Evolutionary conservation across 2,329 filamentous ascomycete species (phyloP).

Genomic region (Hymenoscyphus occultus): DNA sequence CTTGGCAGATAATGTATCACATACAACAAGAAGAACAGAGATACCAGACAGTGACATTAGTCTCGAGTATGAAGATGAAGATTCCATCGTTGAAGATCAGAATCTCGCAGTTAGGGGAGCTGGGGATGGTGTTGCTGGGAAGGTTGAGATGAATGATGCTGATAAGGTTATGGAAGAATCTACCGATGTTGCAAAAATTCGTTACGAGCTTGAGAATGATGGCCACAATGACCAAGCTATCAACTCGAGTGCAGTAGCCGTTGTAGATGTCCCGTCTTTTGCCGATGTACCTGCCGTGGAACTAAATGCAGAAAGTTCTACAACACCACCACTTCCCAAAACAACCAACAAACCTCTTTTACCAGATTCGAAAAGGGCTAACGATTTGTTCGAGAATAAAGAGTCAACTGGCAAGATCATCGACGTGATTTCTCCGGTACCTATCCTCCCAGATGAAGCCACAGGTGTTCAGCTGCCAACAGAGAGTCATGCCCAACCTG

Average conservation of each 20-base stretch:
- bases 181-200: not conserved
- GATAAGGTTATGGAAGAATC: not conserved
- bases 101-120: not conserved
- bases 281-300: not conserved
- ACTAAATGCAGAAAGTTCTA: not conserved
- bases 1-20: not conserved
- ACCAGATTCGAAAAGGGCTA: not conserved
- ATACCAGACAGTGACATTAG: conserved; percentile 3
- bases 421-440: not conserved
- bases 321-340: not conserved
- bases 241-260: not conserved
- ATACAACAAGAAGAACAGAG: not conserved
- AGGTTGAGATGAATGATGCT: not conserved
- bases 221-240: not conserved
- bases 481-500: not conserved
- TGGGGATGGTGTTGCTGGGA: not conserved
- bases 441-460: not conserved
- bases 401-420: not conserved
- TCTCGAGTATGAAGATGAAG: not conserved
- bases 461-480: not conserved
- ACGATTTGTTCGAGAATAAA: not conserved
- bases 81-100: not conserved
- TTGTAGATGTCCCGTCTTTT: not conserved
- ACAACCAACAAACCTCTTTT: not conserved
- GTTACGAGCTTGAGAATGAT: not conserved